Base-by-base conservation (phyloP, 2,329 filamentous ascomycete genomes). In the Thelonectria olida region DNA sequence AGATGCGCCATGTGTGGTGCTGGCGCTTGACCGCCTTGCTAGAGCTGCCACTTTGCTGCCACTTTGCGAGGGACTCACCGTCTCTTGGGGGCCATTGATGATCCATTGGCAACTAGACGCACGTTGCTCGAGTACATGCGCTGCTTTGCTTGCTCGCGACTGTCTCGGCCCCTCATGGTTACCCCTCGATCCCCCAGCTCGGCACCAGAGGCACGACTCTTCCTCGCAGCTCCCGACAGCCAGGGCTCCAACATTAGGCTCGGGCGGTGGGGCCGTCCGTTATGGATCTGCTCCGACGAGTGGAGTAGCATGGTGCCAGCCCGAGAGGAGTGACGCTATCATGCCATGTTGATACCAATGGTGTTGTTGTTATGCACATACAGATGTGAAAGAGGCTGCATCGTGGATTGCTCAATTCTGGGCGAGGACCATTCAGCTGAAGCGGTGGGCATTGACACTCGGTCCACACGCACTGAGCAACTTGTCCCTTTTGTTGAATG, bases 241-340 rank as follows among this genome's bases (percentile, higher is more conserved):
- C 42, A 53, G 38, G 47, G 45, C 52, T 53, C 48, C 48, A 52
- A 52, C 54, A 49, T 62, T 58, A 53, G 52, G 42, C 58, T 65
- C 39, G 41, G 49, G 28, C 25, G 42, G 68, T 70, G 68, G 68
- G 68, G 67, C 65, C 61, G 54, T 69, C 66, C 22, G 50, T 67
- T 56, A 66, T 67, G 61, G 66, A 65, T 58, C 41, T 58, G 57
- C 48, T 42, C 58, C 54, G 58, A 51, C 22, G 38, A 58, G 58
- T 61, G 58, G 58, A 61, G 52, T 27, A 22, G 19, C 28, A 39
- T 44, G 31, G 42, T 51, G 44, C 42, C 31, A 49, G 20, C 34
- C 53, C 34, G 63, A 58, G 62, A 66, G 67, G 69, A 64, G 69
- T 72, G 69, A 58, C 57, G n/a, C 48, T 72, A 72, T 72, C 67